phyloP scores from a whole-genome alignment of 106 monocot genomes.

The Dioscorea dumetorum region DNA sequence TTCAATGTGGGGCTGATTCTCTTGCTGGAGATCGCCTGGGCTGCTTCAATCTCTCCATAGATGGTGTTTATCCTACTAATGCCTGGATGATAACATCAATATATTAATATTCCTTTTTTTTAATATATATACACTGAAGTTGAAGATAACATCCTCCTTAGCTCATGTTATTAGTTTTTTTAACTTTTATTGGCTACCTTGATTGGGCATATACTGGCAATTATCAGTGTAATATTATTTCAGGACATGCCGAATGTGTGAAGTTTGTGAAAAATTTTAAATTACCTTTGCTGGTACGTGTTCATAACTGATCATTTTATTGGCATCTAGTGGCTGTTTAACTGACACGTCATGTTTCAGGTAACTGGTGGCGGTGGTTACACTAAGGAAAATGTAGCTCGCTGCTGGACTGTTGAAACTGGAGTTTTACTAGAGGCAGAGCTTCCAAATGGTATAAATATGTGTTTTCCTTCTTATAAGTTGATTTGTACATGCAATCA shows the following conservation, averaged over 20 bases:
- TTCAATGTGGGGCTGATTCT: conserved; percentile 99
- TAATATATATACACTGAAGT: too few relatives aligned
- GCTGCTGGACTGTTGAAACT: conserved; percentile 99
- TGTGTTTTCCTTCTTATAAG: background rate
- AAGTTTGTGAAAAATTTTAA: conserved; percentile 91
- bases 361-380: conserved; percentile 98
- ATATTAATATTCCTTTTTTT: too few relatives aligned
- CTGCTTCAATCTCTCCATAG: conserved; percentile 97
- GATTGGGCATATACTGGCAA: background rate
- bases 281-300: conserved; percentile 79
- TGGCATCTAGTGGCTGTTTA: background rate
- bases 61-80: conserved; percentile 38
- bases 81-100: too few relatives aligned
- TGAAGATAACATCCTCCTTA: too few relatives aligned
- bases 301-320: background rate
- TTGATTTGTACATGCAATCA: too few relatives aligned
- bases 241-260: conserved; percentile 98
- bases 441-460: conserved; percentile 66
- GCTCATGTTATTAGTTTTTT: too few relatives aligned
- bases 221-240: conserved; percentile 1
- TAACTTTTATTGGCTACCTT: background rate
- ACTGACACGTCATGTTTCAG: conserved; percentile 20
- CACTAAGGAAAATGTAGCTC: conserved; percentile 98
- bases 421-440: conserved; percentile 73
- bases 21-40: conserved; percentile 95